Base-by-base conservation (phyloP, 371 early-diverging fungal genomes). In the Lichtheimia ramosa region DNA sequence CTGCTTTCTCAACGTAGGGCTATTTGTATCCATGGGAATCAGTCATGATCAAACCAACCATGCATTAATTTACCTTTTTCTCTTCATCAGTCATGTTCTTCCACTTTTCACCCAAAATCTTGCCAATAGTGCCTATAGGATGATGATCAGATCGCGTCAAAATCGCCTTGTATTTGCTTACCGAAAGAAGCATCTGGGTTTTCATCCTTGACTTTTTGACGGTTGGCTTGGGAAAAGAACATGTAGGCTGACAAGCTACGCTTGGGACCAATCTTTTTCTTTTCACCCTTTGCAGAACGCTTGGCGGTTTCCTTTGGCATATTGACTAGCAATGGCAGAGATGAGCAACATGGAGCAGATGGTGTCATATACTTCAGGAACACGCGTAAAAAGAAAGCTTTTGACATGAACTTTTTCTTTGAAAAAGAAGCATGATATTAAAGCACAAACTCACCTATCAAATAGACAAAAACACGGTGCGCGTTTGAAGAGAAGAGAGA, bases 101-200 rank as follows among this genome's bases (percentile, higher is more conserved):
- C 94, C 95, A 94, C 76, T 71, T 71, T 52, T 85, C 83, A 56
- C 96, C 96, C 41, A 93, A 81, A 46, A 87, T 59, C 73, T 88
- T 91, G 55, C 90, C 88, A 43, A 91, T 79, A 18, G 88, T 71
- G 56, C 75, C 79, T 79, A 62, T n/a, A 56, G 5, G 25, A 25
- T 25, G 25, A 25, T 25, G 25, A 21, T 4, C 34, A 46, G 7
- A 46, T 46, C 18, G 46, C 46, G n/a, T n/a, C 18, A 18, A 43
- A 43, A 43, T 43, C 15, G 16, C 18, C 12, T n/a, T 5, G n/a
- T 16, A 5, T 5, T 21, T 18, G 5, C 51, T 25, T 62, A 84
- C 82, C 90, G 70, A 92, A 92, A 46, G 81, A 74, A 43, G 84
- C 86, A 1, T 84, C 79, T 48, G 93, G 92, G 82, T 93, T 83